Conservation (phyloP, 108 stramenopile species). For the Hondaea fermentalgiana region DNA sequence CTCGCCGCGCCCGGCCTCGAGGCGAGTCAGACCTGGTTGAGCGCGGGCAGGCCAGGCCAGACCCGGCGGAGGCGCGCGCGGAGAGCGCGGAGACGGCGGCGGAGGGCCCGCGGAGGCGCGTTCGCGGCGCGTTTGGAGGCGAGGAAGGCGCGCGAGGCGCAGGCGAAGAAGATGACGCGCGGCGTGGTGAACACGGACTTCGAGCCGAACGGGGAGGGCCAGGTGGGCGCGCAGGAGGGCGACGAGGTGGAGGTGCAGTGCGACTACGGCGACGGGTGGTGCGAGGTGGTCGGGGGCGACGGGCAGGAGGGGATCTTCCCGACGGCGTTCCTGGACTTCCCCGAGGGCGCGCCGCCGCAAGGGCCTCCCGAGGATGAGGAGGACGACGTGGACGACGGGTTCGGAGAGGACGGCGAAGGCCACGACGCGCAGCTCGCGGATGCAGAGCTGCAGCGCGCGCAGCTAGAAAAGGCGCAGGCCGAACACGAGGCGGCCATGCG, state of each 20-base stretch:
- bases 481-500: background rate
- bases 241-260: background rate
- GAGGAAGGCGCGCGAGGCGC: background rate
- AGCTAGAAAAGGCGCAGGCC: background rate
- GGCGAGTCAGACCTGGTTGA: too few species aligned
- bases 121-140: too few species aligned
- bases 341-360: background rate
- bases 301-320: slow-evolving; percentile 7
- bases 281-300: background rate
- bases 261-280: slow-evolving; percentile 17
- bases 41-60: too few species aligned
- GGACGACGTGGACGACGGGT: background rate
- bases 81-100: too few species aligned
- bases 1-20: too few species aligned
- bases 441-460: background rate
- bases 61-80: too few species aligned
- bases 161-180: background rate
- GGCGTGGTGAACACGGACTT: slow-evolving; percentile 13
- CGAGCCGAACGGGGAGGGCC: background rate
- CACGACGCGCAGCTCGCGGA: background rate
- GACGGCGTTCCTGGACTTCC: slow-evolving; percentile 4
- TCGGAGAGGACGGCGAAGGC: background rate
- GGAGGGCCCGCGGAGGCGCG: too few species aligned
- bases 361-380: background rate
- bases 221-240: background rate